Evolutionary conservation across 352 stramenopile species (phyloP), one percentile per base, ranked within the genome.

Genomic region (Phytophthora pseudosyringae): DNA sequence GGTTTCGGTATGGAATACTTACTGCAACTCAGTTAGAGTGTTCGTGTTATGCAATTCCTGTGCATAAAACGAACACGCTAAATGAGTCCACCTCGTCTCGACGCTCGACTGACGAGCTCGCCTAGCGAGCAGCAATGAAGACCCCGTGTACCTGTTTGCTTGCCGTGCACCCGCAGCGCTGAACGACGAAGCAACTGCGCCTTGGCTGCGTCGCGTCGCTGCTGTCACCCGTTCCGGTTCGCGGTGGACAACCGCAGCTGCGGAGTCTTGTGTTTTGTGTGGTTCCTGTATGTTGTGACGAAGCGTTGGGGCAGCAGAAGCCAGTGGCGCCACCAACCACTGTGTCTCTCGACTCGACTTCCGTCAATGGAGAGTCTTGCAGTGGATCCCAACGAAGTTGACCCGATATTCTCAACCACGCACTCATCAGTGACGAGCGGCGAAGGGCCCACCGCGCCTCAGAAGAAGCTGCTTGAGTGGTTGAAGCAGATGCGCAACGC

Each of bases 301-400:
- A 51, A 16, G 56, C 11, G 15, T 15, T 45, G 18, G 40, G 26
- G 18, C 26, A 48, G 16, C 12, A 10, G n/a, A 73, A 76, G 51
- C 64, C 39, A 18, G 41, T 46, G 15, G 49, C 45, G 26, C 43
- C 59, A 21, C 41, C 51, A n/a, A 76, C 64, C 31, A 73, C 64
- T 18, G 59, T 71, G n/a, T 76, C 69, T 10, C 58, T 76, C 15
- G 64, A 70, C 15, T 70, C 69, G 32, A 21, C 21, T 21, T 21
- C 1, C 21, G 21, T 2, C 21, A 2, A 21, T 21, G 21, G 21
- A 21, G 21, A 21, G 2, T 21, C 21, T 33, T 52, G 48, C 16
- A 28, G 40, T 53, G 21, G 21, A 21, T 21, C 21, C 21, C 16
- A 25, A 25, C 25, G 56, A 64, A 52, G 25, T 25, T 8, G 48